Percentiles rank a stretch among this genome's conserved stretches.
These are phyloP conservation scores for Yarrowia sp. DNA, from an alignment of 805 yeast genomes.

Conservation along the genomic window DNA sequence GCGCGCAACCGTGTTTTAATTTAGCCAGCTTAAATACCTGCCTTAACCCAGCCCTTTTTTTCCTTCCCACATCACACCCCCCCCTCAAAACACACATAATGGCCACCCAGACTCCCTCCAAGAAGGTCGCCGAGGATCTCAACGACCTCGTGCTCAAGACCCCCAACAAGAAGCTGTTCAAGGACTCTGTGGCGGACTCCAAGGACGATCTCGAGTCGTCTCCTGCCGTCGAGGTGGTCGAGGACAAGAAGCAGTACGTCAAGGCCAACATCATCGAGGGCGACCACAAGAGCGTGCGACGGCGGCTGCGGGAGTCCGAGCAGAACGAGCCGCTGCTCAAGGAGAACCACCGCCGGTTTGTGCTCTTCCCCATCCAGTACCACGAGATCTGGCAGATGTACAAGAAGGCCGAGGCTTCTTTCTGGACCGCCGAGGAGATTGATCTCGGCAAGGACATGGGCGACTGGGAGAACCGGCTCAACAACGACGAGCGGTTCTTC, in stretches of 20 bases:
- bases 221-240: slow-evolving; percentile 39
- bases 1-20: slow-evolving; percentile 36
- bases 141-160: slow-evolving; percentile 58
- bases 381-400: slow-evolving; percentile 99
- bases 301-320: slow-evolving; percentile 35
- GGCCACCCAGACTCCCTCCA: slow-evolving; percentile 64
- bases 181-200: slow-evolving; percentile 54
- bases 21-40: slow-evolving; percentile 19
- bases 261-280: slow-evolving; percentile 24
- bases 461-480: slow-evolving; percentile 92
- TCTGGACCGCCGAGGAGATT: slow-evolving; percentile 99
- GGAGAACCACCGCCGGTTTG: slow-evolving; percentile 89
- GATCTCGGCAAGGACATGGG: slow-evolving; percentile 88
- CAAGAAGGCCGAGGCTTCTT: slow-evolving; percentile 98
- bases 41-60: slow-evolving; percentile 1
- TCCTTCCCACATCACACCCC: neutral
- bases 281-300: slow-evolving; percentile 30
- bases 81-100: slow-evolving; percentile 40
- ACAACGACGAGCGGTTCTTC: slow-evolving; percentile 90
- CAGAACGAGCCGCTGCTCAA: slow-evolving; percentile 80
- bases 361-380: slow-evolving; percentile 93
- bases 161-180: slow-evolving; percentile 55
- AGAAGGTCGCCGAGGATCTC: slow-evolving; percentile 65
- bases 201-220: slow-evolving; percentile 46
- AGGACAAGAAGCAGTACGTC: slow-evolving; percentile 41